These are phyloP conservation scores for Collybiopsis luxurians DNA, from an alignment of 768 basidiomycete genomes.

Conservation along the genomic window DNA sequence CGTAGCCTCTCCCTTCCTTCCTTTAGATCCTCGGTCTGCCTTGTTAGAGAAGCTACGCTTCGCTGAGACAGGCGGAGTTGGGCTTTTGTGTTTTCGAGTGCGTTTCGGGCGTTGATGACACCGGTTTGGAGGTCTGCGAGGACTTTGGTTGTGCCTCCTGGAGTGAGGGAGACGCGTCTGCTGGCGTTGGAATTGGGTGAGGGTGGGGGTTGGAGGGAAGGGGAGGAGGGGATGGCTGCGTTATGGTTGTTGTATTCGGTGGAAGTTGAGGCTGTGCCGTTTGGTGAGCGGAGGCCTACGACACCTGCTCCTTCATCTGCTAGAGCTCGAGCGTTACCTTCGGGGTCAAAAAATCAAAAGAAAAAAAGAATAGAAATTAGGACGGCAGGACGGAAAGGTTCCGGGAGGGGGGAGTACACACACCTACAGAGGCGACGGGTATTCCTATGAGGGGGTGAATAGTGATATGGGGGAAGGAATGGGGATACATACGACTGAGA, in stretches of 20 bases:
- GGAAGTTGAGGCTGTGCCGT: slow-evolving; percentile 30
- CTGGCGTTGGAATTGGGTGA: slow-evolving; percentile 37
- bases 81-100: slow-evolving; percentile 82
- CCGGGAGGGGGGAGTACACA: slow-evolving; percentile 25
- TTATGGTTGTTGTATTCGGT: slow-evolving; percentile 16
- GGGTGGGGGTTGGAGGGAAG: slow-evolving; percentile 44
- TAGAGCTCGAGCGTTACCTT: slow-evolving; percentile 82
- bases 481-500: slow-evolving; percentile 61
- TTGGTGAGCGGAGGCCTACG: slow-evolving; percentile 31
- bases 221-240: slow-evolving; percentile 12
- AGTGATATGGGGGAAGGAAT: slow-evolving; percentile 13
- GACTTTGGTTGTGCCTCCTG: slow-evolving; percentile 84
- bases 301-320: slow-evolving; percentile 67
- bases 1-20: slow-evolving; percentile 80
- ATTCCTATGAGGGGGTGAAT: slow-evolving; percentile 47
- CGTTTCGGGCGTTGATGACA: slow-evolving; percentile 73
- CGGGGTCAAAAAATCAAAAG: slow-evolving; percentile 20
- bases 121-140: slow-evolving; percentile 85
- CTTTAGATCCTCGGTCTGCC: slow-evolving; percentile 86
- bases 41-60: slow-evolving; percentile 78
- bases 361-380: slow-evolving; percentile 21
- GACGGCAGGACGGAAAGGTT: slow-evolving; percentile 8
- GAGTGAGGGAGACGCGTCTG: slow-evolving; percentile 59
- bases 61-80: slow-evolving; percentile 81
- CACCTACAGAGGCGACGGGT: slow-evolving; percentile 76